Percentiles rank a stretch among this genome's conserved stretches.
These are phyloP conservation scores for Pelargonium myrrhifolium DNA, from an alignment of 441 rosid species.

Conservation along the genomic window DNA sequence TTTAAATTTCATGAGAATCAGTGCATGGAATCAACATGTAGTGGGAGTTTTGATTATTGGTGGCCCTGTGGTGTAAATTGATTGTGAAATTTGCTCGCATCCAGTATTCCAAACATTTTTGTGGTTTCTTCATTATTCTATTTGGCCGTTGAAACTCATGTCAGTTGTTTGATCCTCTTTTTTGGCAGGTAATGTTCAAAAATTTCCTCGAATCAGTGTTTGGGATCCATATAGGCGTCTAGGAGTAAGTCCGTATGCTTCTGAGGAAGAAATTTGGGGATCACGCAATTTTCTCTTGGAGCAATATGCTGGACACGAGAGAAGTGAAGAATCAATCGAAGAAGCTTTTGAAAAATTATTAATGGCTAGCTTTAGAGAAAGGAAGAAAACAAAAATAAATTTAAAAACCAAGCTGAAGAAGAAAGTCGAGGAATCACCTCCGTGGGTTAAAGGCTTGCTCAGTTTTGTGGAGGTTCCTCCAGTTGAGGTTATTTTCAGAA, in stretches of 20 bases:
- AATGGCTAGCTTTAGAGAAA: slow-evolving; percentile 58
- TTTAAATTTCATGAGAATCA: background rate
- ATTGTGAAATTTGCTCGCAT: no score
- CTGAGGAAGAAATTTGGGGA: slow-evolving; percentile 92
- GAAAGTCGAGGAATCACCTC: slow-evolving; percentile 90
- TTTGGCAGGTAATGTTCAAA: slow-evolving; percentile 47
- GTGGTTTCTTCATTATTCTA: no score
- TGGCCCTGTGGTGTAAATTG: background rate
- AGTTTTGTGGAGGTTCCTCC: slow-evolving; percentile 74
- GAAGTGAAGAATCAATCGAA: slow-evolving; percentile 84
- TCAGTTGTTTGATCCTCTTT: background rate
- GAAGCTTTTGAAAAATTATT: slow-evolving; percentile 88
- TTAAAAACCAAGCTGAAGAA: slow-evolving; percentile 72
- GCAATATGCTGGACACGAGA: slow-evolving; percentile 86
- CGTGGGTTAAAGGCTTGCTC: slow-evolving; percentile 68
- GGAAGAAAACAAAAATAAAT: slow-evolving; percentile 82
- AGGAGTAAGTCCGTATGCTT: slow-evolving; percentile 67
- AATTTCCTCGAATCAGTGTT: slow-evolving; percentile 57
- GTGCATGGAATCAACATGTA: no score
- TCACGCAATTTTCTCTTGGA: slow-evolving; percentile 84
- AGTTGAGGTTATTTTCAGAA: slow-evolving; percentile 64
- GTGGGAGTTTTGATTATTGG: background rate
- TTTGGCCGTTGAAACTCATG: background rate
- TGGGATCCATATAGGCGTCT: slow-evolving; percentile 87
- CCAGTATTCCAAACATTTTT: no score